Conservation (phyloP, 2,329 filamentous ascomycete species). For the Penicillium sp. region DNA sequence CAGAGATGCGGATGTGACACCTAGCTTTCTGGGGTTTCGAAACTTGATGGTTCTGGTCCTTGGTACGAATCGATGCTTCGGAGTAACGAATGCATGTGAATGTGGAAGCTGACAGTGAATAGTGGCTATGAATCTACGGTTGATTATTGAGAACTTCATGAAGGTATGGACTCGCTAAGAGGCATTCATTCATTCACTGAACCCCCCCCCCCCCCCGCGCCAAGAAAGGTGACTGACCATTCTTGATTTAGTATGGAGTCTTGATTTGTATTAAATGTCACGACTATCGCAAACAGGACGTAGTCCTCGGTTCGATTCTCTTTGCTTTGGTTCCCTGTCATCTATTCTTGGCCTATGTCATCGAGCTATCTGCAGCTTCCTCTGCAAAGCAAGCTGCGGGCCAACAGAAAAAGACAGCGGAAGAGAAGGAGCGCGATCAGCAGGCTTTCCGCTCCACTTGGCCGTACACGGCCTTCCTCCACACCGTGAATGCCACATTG, state of each 20-base stretch:
- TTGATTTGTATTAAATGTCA: slow-evolving; percentile 89
- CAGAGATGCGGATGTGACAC: slow-evolving; percentile 71
- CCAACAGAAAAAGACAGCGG: slow-evolving; percentile 57
- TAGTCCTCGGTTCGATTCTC: slow-evolving; percentile 72
- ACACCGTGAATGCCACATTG: slow-evolving; percentile 79
- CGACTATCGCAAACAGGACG: slow-evolving; percentile 77
- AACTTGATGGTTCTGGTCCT: slow-evolving; percentile 96
- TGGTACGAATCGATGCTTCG: slow-evolving; percentile 54
- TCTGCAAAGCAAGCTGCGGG: slow-evolving; percentile 71
- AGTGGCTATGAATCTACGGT: slow-evolving; percentile 90
- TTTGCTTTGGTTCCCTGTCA: slow-evolving; percentile 90
- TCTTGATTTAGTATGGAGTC: slow-evolving; percentile 73
- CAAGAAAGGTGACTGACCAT: background rate
- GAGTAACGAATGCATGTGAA: background rate
- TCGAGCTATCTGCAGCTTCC: slow-evolving; percentile 79
- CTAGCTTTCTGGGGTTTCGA: slow-evolving; percentile 89
- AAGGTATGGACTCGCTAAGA: slow-evolving; percentile 59
- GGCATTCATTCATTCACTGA: background rate
- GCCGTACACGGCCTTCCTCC: slow-evolving; percentile 75
- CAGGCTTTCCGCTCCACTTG: slow-evolving; percentile 72
- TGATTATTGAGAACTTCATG: slow-evolving; percentile 96
- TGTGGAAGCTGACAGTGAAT: background rate
- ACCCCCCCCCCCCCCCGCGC: no score
- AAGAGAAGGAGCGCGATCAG: slow-evolving; percentile 60
- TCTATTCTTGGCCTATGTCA: slow-evolving; percentile 83